Evolutionary conservation across 768 basidiomycete species (phyloP), one percentile per base, ranked within the genome.

Genomic region (Kockovaella imperatae): DNA sequence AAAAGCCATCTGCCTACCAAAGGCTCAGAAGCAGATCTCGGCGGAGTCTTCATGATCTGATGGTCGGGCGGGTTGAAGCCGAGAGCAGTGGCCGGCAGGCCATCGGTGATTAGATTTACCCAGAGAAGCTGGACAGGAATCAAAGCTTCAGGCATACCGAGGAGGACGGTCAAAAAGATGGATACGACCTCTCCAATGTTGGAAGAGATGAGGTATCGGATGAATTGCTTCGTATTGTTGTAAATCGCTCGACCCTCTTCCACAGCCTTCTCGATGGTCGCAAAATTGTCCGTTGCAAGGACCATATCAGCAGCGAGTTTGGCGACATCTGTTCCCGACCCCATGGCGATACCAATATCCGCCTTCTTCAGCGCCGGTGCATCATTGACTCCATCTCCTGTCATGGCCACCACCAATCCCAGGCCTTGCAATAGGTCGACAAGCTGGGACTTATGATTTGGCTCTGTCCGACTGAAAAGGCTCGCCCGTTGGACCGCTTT

Each of bases 181-280:
- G 64, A 68, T 73, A 93, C 88, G 57, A 93, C 91, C 72, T 95
- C 91, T 47, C 91, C 91, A 67, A 95, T 95, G 76, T 95, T 96
- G 50, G 87, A 90, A 25, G 90, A 95, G 73, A 71, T 97, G 67
- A 99, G 83, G 75, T 97, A 99, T 62, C 93, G 84, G 72, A 99
- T 96, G 73, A 99, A 99, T 70, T 97, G 93, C 75, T 99, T 99
- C 36, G 91, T 97, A 74, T 99, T 99, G 75, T 96, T 96, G 74
- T 96, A 97, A 65, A 97, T 99, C 49, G 93, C 77, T 72, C 93
- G 77, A 60, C 93, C 93, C 74, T 99, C 93, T 72, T 97, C 93
- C 36, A 99, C 90, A 6, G 93, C 93, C 59, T 82, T 77, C 71
- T 95, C 91, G 72, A 99, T 96, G 5, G 90, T 91, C 10, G 89